These are phyloP conservation scores for Sporisorium iseilematis-ciliati DNA, from an alignment of 1,284 basidiomycete species.

Conservation along the genomic window DNA sequence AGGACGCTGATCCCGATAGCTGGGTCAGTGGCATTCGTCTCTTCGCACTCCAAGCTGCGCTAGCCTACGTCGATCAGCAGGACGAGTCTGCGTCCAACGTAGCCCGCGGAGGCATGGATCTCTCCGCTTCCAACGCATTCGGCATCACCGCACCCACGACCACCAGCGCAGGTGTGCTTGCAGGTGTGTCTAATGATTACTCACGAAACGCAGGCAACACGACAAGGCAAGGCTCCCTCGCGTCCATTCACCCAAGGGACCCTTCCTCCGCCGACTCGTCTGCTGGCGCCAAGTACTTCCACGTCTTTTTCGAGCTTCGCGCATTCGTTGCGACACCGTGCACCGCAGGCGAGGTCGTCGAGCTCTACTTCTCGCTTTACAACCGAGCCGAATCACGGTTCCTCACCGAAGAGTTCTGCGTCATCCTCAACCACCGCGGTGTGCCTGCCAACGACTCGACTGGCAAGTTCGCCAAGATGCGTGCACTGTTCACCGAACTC, in stretches of 20 bases:
- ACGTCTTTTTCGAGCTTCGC: conserved; percentile 87
- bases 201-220: conserved; percentile 13
- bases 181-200: conserved; percentile 37
- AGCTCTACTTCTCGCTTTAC: conserved; percentile 94
- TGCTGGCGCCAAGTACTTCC: conserved; percentile 70
- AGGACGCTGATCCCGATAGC: conserved; percentile 57
- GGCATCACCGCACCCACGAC: conserved; percentile 57
- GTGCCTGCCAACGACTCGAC: conserved; percentile 78
- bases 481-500: conserved; percentile 83
- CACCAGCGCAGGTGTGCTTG: conserved; percentile 49
- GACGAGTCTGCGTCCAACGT: conserved; percentile 17
- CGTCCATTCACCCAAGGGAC: conserved; percentile 11
- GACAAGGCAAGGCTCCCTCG: conserved; percentile 15
- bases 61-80: conserved; percentile 68
- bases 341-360: conserved; percentile 87
- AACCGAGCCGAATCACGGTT: conserved; percentile 84
- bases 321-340: conserved; percentile 92
- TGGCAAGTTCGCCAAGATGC: conserved; percentile 54
- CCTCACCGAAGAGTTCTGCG: conserved; percentile 93
- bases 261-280: not conserved
- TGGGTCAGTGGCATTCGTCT: conserved; percentile 67
- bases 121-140: conserved; percentile 57
- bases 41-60: conserved; percentile 67
- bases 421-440: conserved; percentile 89
- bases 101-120: conserved; percentile 49